Evolutionary conservation across 2,329 filamentous ascomycete species (phyloP), one percentile per base, ranked within the genome.

Genomic region (Colletotrichum truncatum): DNA sequence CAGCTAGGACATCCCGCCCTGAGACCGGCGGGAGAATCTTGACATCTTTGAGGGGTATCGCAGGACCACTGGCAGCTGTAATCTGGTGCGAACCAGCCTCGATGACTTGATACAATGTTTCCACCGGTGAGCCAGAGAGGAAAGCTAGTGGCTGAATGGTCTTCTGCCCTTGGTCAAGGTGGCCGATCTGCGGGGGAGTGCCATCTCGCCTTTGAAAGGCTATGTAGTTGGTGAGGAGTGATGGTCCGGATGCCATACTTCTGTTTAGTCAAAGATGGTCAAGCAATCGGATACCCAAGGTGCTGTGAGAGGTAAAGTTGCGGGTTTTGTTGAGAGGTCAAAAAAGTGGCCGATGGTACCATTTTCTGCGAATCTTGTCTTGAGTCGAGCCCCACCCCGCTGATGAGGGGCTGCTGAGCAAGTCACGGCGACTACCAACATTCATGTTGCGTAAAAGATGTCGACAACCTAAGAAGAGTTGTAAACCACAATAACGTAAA

Each of bases 81-180:
- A 85, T 79, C 26, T 76, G 75, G 0, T 72, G 66, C 23, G 76
- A 69, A 11, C 81, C 82, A 1, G 80, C 77, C 67, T 83, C 78
- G 64, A 87, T 85, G 9, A 87, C 81, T 71, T 87, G 77, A 69
- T 86, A 85, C 0, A 87, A 75, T 49, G 78, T 79, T 6, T 74
- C 70, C 18, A 87, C 60, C 3, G 77, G 77, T 0, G 82, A 81
- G 3, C 84, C 84, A 3, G 82, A 85, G 5, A 67, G 55, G 68
- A 83, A 84, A 4, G 74, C 73, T 12, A 86, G 71, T 2, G 83
- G 82, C 4, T 76, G 77, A 26, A 86, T 70, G 2, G 30, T 49
- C 21, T 48, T 39, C 11, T 21, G 16, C 6, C 21, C 30, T 11
- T 26, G 32, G 48, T 65, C 56, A 1, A 65, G 32, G 16, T 65